A percentile compares a stretch with the other conserved stretches of the same genome.
These are phyloP conservation scores for Mycosphaerella sp. DNA, from an alignment of 2,329 filamentous ascomycete species.

Conservation along the genomic window DNA sequence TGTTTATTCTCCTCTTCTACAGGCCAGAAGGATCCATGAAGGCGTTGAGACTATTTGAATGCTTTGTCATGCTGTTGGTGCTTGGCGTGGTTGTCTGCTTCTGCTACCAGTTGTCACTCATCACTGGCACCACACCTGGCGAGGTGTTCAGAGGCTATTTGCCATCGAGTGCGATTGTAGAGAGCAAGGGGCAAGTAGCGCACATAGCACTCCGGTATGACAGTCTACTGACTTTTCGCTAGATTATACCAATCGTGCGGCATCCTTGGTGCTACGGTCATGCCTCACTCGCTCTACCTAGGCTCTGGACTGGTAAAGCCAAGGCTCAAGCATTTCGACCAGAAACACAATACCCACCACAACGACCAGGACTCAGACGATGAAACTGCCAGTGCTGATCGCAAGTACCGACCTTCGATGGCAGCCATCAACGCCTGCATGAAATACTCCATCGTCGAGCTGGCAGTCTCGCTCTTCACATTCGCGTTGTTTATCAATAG, in stretches of 20 bases:
- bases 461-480: slow-evolving; percentile 38
- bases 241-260: slow-evolving; percentile 64
- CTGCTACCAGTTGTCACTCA: slow-evolving; percentile 61
- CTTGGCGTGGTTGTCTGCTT: slow-evolving; percentile 66
- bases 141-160: slow-evolving; percentile 61
- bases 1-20: slow-evolving; percentile 63
- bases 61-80: slow-evolving; percentile 58
- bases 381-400: slow-evolving; percentile 11
- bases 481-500: slow-evolving; percentile 42
- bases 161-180: slow-evolving; percentile 53
- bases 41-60: slow-evolving; percentile 57
- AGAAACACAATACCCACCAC: slow-evolving; percentile 50
- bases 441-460: slow-evolving; percentile 38
- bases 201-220: background rate
- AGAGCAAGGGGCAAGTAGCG: slow-evolving; percentile 47
- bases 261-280: slow-evolving; percentile 69
- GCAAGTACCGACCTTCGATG: slow-evolving; percentile 37
- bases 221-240: background rate
- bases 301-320: slow-evolving; percentile 64
- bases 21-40: slow-evolving; percentile 52
- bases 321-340: slow-evolving; percentile 59
- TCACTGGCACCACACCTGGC: slow-evolving; percentile 50
- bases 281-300: slow-evolving; percentile 64
- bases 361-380: slow-evolving; percentile 24
- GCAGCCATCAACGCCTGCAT: slow-evolving; percentile 38